Evolutionary conservation across 768 basidiomycete species (phyloP).

Genomic region (Xerocomellus chrysenteron): DNA sequence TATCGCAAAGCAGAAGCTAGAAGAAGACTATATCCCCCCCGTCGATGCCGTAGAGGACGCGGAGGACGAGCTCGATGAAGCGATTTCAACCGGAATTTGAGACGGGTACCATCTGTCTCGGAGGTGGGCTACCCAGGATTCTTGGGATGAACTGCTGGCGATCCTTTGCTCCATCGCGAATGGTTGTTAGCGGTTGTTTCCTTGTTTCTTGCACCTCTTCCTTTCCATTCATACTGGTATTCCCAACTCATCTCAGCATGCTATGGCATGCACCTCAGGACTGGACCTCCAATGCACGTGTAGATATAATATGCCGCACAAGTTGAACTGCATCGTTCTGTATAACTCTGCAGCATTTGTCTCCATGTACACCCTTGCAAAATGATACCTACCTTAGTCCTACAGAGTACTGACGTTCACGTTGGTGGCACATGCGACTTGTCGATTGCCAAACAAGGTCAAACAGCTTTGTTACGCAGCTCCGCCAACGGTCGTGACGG

Average conservation of each 20-base stretch:
- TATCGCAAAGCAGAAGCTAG: conserved; percentile 36
- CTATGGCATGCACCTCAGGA: background rate
- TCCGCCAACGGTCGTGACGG: background rate
- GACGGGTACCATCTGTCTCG: background rate
- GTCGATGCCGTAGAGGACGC: conserved; percentile 16
- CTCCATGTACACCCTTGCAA: background rate
- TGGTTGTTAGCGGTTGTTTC: conserved; percentile 33
- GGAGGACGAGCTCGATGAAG: conserved; percentile 22
- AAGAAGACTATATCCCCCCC: conserved; percentile 20
- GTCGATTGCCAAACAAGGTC: conserved; percentile 19
- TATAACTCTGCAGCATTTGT: background rate
- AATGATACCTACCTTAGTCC: background rate
- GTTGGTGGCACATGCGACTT: background rate
- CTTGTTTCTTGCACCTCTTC: conserved; percentile 18
- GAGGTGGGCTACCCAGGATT: conserved; percentile 16
- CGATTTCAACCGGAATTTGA: conserved; percentile 4
- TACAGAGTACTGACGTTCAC: no score
- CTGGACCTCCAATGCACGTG: background rate
- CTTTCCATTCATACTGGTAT: background rate
- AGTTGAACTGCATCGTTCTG: background rate
- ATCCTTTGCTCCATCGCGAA: conserved; percentile 32
- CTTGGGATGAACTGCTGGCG: conserved; percentile 34
- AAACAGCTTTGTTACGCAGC: conserved; percentile 12
- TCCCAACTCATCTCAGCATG: conserved; percentile 6
- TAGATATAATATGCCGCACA: background rate